phyloP scores from a whole-genome alignment of 495 filamentous ascomycete genomes.

The Aspergillus bertholletiae region DNA sequence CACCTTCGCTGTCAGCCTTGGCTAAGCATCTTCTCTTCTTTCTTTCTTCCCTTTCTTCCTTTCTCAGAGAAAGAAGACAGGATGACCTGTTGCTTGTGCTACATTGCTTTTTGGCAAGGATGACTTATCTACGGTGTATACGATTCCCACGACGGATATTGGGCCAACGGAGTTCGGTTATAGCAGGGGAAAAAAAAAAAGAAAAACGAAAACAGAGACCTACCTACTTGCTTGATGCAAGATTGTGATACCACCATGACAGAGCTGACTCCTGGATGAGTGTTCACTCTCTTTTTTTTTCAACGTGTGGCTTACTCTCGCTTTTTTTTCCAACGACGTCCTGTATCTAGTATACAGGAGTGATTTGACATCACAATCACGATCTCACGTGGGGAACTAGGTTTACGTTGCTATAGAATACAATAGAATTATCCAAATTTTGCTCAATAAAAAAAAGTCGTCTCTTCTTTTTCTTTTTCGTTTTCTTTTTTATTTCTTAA shows the following conservation, averaged over 20 bases:
- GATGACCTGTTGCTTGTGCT: too few relatives aligned
- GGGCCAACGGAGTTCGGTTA: not conserved
- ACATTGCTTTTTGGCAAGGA: too few relatives aligned
- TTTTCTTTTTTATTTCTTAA: too few relatives aligned
- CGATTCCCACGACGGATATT: not conserved
- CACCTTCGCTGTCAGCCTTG: conserved; percentile 26
- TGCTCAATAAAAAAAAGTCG: too few relatives aligned
- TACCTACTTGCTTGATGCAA: conserved; percentile 1
- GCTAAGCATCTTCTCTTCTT: conserved; percentile 17
- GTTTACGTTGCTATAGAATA: not conserved
- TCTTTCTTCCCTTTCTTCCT: not conserved
- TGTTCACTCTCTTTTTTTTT: not conserved
- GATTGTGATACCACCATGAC: not conserved
- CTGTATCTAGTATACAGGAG: not conserved
- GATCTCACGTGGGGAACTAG: not conserved
- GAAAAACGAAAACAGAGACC: not conserved
- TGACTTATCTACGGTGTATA: too few relatives aligned
- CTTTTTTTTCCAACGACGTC: not conserved
- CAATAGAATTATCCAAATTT: not conserved
- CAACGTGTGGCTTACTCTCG: conserved; percentile 2
- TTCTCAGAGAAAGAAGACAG: too few relatives aligned
- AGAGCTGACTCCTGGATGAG: conserved; percentile 2
- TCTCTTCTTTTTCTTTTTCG: too few relatives aligned
- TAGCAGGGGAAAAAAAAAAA: not conserved
- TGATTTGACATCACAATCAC: not conserved